Evolutionary conservation across 495 filamentous ascomycete species (phyloP).

Genomic region (Xylaria scruposa): DNA sequence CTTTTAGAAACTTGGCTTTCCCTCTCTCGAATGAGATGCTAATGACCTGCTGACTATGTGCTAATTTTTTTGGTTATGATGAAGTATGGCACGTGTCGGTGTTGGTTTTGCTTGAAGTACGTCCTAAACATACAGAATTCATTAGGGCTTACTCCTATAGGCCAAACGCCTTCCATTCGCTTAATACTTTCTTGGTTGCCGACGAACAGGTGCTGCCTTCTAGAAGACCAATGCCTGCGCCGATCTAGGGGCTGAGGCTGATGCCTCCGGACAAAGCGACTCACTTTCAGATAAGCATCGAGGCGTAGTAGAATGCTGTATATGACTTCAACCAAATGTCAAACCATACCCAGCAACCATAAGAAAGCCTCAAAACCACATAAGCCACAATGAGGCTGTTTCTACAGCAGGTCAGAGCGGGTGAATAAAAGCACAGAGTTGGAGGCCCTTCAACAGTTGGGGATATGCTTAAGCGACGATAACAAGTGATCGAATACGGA

Average conservation of each 20-base stretch:
- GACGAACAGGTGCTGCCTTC: neutral
- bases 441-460: neutral
- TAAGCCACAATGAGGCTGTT: neutral
- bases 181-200: neutral
- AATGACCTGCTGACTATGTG: conserved; percentile 4
- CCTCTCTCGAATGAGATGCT: neutral
- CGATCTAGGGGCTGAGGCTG: conserved; percentile 5
- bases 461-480: neutral
- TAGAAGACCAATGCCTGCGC: neutral
- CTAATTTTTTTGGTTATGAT: neutral
- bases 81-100: neutral
- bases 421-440: neutral
- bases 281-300: neutral
- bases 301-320: neutral
- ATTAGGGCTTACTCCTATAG: neutral
- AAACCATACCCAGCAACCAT: too few relatives aligned
- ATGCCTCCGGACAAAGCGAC: neutral
- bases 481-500: neutral
- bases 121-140: neutral
- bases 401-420: neutral
- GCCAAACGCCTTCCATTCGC: neutral
- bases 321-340: neutral
- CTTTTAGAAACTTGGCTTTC: conserved; percentile 11
- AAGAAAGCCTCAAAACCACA: neutral
- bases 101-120: neutral